A percentile compares a stretch with the other conserved stretches of the same genome.
phyloP scores from a whole-genome alignment of 352 stramenopile species.

The Globisporangium orthogonon region DNA sequence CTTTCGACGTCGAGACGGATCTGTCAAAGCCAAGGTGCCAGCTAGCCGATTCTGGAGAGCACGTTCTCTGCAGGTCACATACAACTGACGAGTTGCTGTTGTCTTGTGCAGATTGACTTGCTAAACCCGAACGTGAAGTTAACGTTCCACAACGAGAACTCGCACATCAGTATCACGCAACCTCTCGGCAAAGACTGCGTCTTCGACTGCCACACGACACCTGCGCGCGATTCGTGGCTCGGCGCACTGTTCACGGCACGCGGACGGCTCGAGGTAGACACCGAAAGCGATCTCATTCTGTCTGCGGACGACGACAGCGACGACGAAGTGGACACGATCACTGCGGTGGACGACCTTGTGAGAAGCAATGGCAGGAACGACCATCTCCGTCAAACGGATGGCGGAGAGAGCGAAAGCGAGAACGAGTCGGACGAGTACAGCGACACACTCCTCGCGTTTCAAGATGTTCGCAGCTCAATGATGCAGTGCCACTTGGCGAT shows the following conservation, averaged over 20 bases:
- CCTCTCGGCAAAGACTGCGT: conserved; percentile 28
- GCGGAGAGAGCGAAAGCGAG: conserved; percentile 1
- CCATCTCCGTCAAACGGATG: conserved; percentile 13
- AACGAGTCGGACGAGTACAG: conserved; percentile 35
- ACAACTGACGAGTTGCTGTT: background rate
- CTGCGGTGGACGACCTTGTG: background rate
- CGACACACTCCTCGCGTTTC: conserved; percentile 46
- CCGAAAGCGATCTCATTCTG: conserved; percentile 34
- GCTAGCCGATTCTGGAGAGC: background rate
- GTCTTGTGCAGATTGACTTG: conserved; percentile 41
- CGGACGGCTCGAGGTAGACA: conserved; percentile 27
- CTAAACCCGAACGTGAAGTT: conserved; percentile 43
- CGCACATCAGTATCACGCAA: conserved; percentile 43
- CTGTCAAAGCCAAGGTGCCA: conserved; percentile 55
- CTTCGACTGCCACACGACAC: conserved; percentile 41
- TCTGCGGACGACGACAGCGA: conserved; percentile 44
- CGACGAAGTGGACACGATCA: conserved; percentile 4
- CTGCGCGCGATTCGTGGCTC: conserved; percentile 56
- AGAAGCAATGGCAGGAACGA: conserved; percentile 2
- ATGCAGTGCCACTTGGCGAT: conserved; percentile 53
- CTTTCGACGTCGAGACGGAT: conserved; percentile 29
- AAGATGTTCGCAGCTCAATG: conserved; percentile 59
- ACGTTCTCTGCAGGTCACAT: background rate
- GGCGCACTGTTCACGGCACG: conserved; percentile 47
- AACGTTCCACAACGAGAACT: conserved; percentile 55